These are phyloP conservation scores for Aspergillus uvarum DNA, from an alignment of 2,329 filamentous ascomycete genomes.

Conservation along the genomic window DNA sequence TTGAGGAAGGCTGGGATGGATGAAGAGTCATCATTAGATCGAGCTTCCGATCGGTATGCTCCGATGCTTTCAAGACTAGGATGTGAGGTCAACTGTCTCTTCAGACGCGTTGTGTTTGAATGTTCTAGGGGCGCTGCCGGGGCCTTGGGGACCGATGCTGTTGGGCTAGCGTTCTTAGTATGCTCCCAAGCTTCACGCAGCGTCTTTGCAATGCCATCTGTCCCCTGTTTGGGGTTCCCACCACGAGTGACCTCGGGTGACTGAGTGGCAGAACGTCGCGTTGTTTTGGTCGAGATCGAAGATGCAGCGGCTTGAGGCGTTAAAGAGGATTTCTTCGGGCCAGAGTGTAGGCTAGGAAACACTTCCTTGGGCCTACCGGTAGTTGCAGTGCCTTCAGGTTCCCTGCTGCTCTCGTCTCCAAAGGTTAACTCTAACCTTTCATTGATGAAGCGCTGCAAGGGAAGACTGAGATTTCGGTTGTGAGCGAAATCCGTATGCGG, in stretches of 20 bases:
- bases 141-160: conserved; percentile 19
- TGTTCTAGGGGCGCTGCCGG: conserved; percentile 21
- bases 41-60: conserved; percentile 27
- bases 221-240: conserved; percentile 16
- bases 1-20: conserved; percentile 18
- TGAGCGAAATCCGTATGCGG: conserved; percentile 27
- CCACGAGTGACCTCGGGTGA: conserved; percentile 16
- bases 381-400: conserved; percentile 10
- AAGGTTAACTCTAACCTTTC: conserved; percentile 34
- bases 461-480: conserved; percentile 36
- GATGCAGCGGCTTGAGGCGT: conserved; percentile 18
- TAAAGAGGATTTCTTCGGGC: conserved; percentile 1
- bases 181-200: conserved; percentile 18
- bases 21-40: conserved; percentile 21
- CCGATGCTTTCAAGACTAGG: conserved; percentile 36
- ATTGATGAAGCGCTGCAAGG: conserved; percentile 42
- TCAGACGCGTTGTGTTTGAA: conserved; percentile 26
- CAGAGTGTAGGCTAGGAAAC: conserved; percentile 24
- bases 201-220: conserved; percentile 1
- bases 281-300: conserved; percentile 9
- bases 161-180: conserved; percentile 18
- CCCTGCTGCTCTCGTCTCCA: conserved; percentile 18
- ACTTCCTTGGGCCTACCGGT: conserved; percentile 20
- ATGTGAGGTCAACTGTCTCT: conserved; percentile 31
- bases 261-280: conserved; percentile 11